Evolutionary conservation across 441 rosid genomes (phyloP), one percentile per base, ranked within the genome.

Genomic region (Raphanus hybrid): DNA sequence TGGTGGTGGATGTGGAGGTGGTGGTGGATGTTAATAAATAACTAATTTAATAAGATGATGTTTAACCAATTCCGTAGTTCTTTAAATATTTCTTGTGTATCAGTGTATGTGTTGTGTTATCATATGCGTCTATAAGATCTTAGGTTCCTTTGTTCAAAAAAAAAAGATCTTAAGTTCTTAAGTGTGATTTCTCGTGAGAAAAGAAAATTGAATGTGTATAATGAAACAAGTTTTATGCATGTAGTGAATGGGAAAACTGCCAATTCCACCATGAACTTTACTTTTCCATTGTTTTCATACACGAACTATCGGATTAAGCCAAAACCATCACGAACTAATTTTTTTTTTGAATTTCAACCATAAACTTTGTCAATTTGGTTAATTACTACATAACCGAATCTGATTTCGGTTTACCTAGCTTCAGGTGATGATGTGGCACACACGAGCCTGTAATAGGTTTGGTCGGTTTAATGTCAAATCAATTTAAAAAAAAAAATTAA

Each of bases 11-110:
- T 48, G 75, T 7, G 76, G 73, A 23, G 70, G 74, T 37, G 52
- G 79, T 1, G 69, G 74, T 35, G 69, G 70, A 63, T 63, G 34
- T 69, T 70, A 59, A 70, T 70, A 59, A 70, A 0, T 54, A 54
- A 52, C 9, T 75, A 41, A 16, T 4, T 34, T 12, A 60, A 18
- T 12, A 60, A 18, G 54, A 29, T 29, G 0, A n/a, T 68, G 16
- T 50, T 63, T 7, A 48, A 50, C 57, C 7, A 50, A n/a, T n/a
- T 50, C 52, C 5, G 15, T 45, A 45, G 15, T 45, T 45, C 4
- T 50, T 3, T 18, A 20, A 57, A 23, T 20, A 57, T 57, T 18
- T 16, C 11, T 3, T 57, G 61, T 55, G 59, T 54, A 6, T n/a
- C n/a, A n/a, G n/a, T n/a, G n/a, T n/a, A n/a, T n/a, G n/a, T n/a